Conservation (phyloP, 129 eudicot species). For the Flaveria robusta region DNA sequence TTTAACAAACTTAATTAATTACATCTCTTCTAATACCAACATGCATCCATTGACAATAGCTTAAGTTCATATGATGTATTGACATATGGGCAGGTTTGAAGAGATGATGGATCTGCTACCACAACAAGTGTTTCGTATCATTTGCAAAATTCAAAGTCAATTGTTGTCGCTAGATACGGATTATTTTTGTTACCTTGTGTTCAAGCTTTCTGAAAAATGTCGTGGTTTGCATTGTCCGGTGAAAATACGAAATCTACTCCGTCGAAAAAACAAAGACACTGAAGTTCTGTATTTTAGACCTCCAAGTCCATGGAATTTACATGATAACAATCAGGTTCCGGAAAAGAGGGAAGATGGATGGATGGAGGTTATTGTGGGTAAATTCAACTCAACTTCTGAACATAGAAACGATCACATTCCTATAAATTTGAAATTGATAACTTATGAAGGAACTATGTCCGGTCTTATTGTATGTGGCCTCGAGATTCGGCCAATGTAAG, state of each 20-base stretch:
- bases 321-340: not conserved
- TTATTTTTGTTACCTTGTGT: slow-evolving; percentile 12
- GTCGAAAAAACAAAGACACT: not conserved
- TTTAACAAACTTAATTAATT: too few relatives aligned
- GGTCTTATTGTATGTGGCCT: slow-evolving; percentile 26
- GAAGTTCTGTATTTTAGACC: slow-evolving; percentile 13
- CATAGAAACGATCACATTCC: not conserved
- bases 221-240: slow-evolving; percentile 1
- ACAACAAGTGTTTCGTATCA: slow-evolving; percentile 17
- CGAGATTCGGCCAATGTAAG: slow-evolving; percentile 14
- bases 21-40: not conserved
- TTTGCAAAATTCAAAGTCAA: slow-evolving; percentile 10
- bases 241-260: slow-evolving; percentile 12
- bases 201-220: slow-evolving; percentile 28
- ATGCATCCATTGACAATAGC: not conserved
- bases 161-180: not conserved
- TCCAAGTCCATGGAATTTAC: slow-evolving; percentile 12
- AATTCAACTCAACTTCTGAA: slow-evolving; percentile 1
- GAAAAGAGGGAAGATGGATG: slow-evolving; percentile 19
- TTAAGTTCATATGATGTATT: not conserved
- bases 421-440: slow-evolving; percentile 23
- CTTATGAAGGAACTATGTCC: slow-evolving; percentile 22
- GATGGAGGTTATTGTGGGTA: slow-evolving; percentile 27
- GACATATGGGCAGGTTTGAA: not conserved
- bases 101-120: slow-evolving; percentile 20